These are phyloP conservation scores for Paraconiothyrium sp. DNA, from an alignment of 2,329 filamentous ascomycete species.

Conservation along the genomic window DNA sequence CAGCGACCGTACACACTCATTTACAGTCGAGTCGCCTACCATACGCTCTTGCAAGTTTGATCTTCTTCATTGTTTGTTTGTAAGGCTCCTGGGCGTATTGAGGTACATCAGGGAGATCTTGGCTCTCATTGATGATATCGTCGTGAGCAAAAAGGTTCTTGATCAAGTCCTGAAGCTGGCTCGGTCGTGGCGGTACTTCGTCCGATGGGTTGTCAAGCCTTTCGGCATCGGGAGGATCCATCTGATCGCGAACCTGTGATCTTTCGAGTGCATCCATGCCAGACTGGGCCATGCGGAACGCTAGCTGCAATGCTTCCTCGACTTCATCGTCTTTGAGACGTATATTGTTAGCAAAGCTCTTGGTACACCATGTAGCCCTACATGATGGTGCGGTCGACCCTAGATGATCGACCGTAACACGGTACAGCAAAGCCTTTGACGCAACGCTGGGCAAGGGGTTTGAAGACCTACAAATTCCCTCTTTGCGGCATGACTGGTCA, in stretches of 20 bases:
- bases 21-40: too few relatives aligned
- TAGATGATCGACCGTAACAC: too few relatives aligned
- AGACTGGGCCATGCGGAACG: conserved; percentile 1
- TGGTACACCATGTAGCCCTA: too few relatives aligned
- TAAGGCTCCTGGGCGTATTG: background rate
- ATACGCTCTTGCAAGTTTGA: background rate
- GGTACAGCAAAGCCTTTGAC: too few relatives aligned
- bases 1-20: too few relatives aligned
- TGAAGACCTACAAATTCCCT: background rate
- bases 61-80: conserved; percentile 4
- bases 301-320: background rate
- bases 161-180: conserved; percentile 9
- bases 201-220: background rate
- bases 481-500: conserved; percentile 5
- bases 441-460: background rate
- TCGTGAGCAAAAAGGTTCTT: conserved; percentile 7
- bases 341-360: background rate
- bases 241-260: background rate
- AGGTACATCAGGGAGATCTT: conserved; percentile 4
- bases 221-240: background rate
- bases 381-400: too few relatives aligned
- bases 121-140: conserved; percentile 7
- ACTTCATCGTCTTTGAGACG: conserved; percentile 1
- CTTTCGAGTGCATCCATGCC: conserved; percentile 3
- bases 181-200: conserved; percentile 5